A percentile compares a stretch with the other conserved stretches of the same genome.
These are phyloP conservation scores for Alternaria solani DNA, from an alignment of 2,329 filamentous ascomycete genomes.

Conservation along the genomic window DNA sequence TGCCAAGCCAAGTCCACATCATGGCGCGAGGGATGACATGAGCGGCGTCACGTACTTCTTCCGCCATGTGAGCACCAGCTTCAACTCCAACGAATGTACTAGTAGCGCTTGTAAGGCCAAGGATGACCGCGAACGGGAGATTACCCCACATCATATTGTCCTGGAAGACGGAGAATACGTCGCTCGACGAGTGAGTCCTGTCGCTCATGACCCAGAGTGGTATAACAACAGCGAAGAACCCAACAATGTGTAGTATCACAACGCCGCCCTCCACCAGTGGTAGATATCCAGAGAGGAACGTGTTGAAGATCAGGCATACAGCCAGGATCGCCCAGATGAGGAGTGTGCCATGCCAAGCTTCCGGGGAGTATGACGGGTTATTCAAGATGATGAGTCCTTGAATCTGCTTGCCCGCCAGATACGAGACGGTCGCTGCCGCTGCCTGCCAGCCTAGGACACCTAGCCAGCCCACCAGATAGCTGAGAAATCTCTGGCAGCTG, in stretches of 20 bases:
- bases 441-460: slow-evolving; percentile 58
- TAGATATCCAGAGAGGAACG: slow-evolving; percentile 52
- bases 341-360: slow-evolving; percentile 58
- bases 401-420: slow-evolving; percentile 54
- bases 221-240: slow-evolving; percentile 60
- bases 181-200: slow-evolving; percentile 40
- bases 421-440: slow-evolving; percentile 53
- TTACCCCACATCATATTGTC: slow-evolving; percentile 44
- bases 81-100: slow-evolving; percentile 50
- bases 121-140: slow-evolving; percentile 2
- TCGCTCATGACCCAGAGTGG: slow-evolving; percentile 37
- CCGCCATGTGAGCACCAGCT: slow-evolving; percentile 46
- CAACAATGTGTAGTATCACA: slow-evolving; percentile 57
- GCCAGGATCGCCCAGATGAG: slow-evolving; percentile 54
- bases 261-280: slow-evolving; percentile 15
- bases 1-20: slow-evolving; percentile 48
- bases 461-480: slow-evolving; percentile 56
- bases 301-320: slow-evolving; percentile 52
- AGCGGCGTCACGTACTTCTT: slow-evolving; percentile 41
- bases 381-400: slow-evolving; percentile 49
- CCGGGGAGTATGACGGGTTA: slow-evolving; percentile 48
- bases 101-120: slow-evolving; percentile 52
- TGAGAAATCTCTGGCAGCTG: slow-evolving; percentile 50
- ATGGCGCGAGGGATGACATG: slow-evolving; percentile 47
- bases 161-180: slow-evolving; percentile 57